These are phyloP conservation scores for Ogataea kodamae DNA, from an alignment of 805 yeast genomes.

Conservation along the genomic window DNA sequence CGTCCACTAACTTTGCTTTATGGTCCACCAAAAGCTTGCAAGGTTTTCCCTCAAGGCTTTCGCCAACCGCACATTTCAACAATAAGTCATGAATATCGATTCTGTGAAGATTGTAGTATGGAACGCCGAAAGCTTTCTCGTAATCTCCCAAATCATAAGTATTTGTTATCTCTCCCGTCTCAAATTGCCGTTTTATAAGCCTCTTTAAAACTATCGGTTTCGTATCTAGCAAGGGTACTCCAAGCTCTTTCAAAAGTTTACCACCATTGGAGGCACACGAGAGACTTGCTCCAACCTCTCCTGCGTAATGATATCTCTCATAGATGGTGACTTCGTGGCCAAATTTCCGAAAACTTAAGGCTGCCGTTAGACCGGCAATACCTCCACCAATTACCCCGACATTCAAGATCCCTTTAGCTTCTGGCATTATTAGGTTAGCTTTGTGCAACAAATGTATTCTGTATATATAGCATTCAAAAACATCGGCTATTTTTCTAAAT, in stretches of 20 bases:
- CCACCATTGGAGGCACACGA: constrained; percentile 34
- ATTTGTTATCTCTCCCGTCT: constrained; percentile 23
- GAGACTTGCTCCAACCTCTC: constrained; percentile 33
- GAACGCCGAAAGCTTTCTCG: constrained; percentile 27
- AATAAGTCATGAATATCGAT: constrained; percentile 27
- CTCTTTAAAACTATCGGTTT: constrained; percentile 26
- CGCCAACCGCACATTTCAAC: constrained; percentile 20
- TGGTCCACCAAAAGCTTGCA: constrained; percentile 24
- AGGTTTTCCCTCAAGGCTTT: constrained; percentile 25
- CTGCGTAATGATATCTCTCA: constrained; percentile 30
- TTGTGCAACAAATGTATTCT: too few relatives aligned
- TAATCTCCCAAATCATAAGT: constrained; percentile 30
- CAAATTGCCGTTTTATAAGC: constrained; percentile 27
- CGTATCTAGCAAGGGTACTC: constrained; percentile 23
- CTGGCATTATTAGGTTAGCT: constrained; percentile 9
- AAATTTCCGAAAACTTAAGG: constrained; percentile 25
- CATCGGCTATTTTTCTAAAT: constrained; percentile 2
- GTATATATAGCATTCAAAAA: neutral
- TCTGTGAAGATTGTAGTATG: constrained; percentile 31
- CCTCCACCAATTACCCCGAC: constrained; percentile 31
- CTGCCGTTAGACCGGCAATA: constrained; percentile 29
- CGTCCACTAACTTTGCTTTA: constrained; percentile 23
- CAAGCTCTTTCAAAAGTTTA: constrained; percentile 28
- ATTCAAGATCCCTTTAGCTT: constrained; percentile 9
- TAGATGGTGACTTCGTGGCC: constrained; percentile 29